Evolutionary conservation across 805 yeast genomes (phyloP), one percentile per base, ranked within the genome.

Genomic region (Candida suzukii): DNA sequence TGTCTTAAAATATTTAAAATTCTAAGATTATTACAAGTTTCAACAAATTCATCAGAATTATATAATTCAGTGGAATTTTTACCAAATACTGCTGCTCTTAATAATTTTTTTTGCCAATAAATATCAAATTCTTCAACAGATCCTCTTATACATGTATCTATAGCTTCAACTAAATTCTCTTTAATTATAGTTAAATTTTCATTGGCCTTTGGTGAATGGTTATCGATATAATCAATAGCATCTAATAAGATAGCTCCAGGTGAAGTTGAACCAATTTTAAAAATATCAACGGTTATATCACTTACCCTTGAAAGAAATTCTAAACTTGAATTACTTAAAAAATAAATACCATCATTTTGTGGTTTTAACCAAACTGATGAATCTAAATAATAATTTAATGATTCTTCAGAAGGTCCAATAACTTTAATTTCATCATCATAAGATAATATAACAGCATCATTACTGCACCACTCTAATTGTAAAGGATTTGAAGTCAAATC

Each of bases 11-110:
- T 76, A 52, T 90, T 91, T 41, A 88, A 64, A 1, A 88, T 76
- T 47, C 87, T 71, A 19, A 88, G 52, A 28, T 64, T 65, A 50
- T 80, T 72, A 46, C 90, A 70, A 2, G 78, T 74, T n/a, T 68
- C 67, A 3, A 87, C 74, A 51, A 83, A 87, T 36, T 68, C 63
- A 43, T 75, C 75, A 3, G 88, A 68, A 53, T 80, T 80, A 50
- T 71, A 76, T 3, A 68, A 54, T 9, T 73, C 76, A 35, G 72
- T 58, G 39, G 75, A 68, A 0, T 85, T 71, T 51, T 91, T 93
- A 1, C 97, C 99, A 62, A 90, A 86, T 0, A 85, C 68, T 0
- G 90, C 95, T 2, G 96, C 95, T 40, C 78, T 72, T 30, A 93
- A 61, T 10, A 91, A 63, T 39, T 74, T 76, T 57, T 88, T 88